Percentiles rank a stretch among this genome's conserved stretches.
Conservation (phyloP, 1,139 yeast species). For the Sugiyamaella novakii region DNA sequence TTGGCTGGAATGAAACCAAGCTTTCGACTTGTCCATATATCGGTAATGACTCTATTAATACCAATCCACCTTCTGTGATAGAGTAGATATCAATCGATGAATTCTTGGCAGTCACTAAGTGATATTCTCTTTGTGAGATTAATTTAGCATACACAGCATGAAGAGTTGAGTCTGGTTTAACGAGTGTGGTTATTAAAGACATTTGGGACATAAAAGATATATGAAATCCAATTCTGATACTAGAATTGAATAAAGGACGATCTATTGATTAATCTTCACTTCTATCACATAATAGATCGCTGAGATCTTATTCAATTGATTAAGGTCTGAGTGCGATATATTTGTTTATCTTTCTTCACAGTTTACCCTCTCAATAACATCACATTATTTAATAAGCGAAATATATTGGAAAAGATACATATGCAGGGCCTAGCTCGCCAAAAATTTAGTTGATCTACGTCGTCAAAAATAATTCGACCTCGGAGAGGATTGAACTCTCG, state of each 20-base stretch:
- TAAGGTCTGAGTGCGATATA: too few relatives aligned
- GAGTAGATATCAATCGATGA: conserved; percentile 15
- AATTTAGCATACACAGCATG: conserved; percentile 17
- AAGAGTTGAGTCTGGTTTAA: conserved; percentile 12
- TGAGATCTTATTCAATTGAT: too few relatives aligned
- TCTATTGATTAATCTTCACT: neutral
- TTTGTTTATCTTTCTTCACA: too few relatives aligned
- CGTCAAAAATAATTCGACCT: conserved; percentile 9
- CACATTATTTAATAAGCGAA: neutral
- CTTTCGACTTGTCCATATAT: conserved; percentile 22
- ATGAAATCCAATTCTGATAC: neutral
- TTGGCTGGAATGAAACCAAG: conserved; percentile 22
- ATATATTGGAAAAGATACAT: neutral
- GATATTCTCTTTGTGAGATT: conserved; percentile 11
- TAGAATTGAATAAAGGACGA: too few relatives aligned
- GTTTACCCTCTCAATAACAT: too few relatives aligned
- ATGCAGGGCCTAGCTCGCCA: too few relatives aligned
- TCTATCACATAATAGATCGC: too few relatives aligned
- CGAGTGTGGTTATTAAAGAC: conserved; percentile 13
- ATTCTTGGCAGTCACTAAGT: conserved; percentile 14
- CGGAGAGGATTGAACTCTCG: conserved; percentile 20
- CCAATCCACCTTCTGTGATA: conserved; percentile 20
- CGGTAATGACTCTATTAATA: conserved; percentile 23
- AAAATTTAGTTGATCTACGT: neutral
- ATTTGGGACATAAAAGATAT: too few relatives aligned